Evolutionary conservation across 768 basidiomycete genomes (phyloP).

Genomic region (Hygrophorus pudorinus): DNA sequence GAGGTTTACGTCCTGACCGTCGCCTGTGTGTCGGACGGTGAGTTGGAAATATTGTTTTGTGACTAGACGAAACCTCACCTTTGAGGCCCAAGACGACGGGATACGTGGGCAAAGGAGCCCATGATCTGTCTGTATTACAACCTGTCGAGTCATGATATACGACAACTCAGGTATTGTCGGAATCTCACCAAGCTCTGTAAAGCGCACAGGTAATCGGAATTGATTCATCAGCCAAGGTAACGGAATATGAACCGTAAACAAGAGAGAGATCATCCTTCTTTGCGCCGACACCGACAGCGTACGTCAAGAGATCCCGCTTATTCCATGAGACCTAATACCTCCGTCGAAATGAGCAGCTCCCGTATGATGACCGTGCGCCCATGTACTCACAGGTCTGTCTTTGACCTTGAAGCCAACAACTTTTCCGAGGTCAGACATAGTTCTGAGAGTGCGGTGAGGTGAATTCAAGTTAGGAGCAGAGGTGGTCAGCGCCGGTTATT

Average conservation of each 20-base stretch:
- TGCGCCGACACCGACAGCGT: conserved; percentile 75
- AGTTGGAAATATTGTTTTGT: background rate
- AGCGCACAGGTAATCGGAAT: background rate
- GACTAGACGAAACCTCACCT: background rate
- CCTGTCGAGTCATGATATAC: background rate
- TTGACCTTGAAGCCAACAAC: conserved; percentile 37
- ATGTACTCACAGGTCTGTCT: conserved; percentile 41
- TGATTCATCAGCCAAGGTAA: background rate
- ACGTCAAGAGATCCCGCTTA: conserved; percentile 70
- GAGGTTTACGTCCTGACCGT: conserved; percentile 55
- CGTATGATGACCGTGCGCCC: background rate
- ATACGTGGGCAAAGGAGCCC: conserved; percentile 75
- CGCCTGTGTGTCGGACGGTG: conserved; percentile 43
- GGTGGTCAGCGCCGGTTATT: too few relatives aligned
- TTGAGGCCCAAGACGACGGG: conserved; percentile 55
- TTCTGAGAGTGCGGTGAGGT: too few relatives aligned
- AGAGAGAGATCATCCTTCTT: conserved; percentile 62
- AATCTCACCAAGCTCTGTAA: conserved; percentile 42
- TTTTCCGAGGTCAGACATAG: conserved; percentile 3
- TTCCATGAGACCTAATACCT: conserved; percentile 66
- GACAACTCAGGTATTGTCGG: background rate
- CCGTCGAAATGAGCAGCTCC: background rate
- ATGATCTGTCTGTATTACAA: conserved; percentile 43
- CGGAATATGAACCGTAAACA: conserved; percentile 49
- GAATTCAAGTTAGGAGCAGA: too few relatives aligned